A percentile compares a stretch with the other conserved stretches of the same genome.
Evolutionary conservation across 1,139 yeast genomes (phyloP).

Genomic region (Geotrichum europaeum): DNA sequence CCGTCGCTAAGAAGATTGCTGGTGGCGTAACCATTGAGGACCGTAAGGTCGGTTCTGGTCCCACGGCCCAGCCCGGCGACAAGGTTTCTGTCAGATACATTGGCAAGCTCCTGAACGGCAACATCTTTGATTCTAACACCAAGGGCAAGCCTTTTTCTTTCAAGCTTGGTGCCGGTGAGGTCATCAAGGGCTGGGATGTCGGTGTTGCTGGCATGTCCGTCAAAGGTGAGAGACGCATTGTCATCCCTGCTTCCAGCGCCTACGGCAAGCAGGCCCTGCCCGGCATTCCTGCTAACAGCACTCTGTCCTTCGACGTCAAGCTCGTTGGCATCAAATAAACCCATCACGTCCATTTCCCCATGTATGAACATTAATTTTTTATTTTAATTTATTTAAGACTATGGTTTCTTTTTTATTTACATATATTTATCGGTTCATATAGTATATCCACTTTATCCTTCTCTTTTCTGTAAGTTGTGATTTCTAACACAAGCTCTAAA

Average conservation of each 20-base stretch:
- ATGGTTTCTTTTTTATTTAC: neutral
- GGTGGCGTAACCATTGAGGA: constrained; percentile 95
- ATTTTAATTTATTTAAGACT: neutral
- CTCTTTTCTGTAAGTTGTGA: too few relatives aligned
- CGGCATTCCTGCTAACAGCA: constrained; percentile 96
- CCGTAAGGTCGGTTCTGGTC: constrained; percentile 82
- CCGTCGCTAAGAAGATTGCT: constrained; percentile 69
- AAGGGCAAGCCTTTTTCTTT: constrained; percentile 93
- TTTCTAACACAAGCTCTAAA: too few relatives aligned
- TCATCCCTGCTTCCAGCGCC: constrained; percentile 93
- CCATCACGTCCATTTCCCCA: neutral
- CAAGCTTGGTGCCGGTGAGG: constrained; percentile 93
- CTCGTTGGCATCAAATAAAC: constrained; percentile 76
- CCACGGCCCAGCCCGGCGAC: constrained; percentile 80
- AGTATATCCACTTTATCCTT: too few relatives aligned
- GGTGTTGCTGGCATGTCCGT: constrained; percentile 99
- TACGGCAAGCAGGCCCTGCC: constrained; percentile 92
- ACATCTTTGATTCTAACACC: constrained; percentile 94
- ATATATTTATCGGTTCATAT: neutral
- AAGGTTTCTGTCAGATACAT: constrained; percentile 95
- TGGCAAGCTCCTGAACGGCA: constrained; percentile 94
- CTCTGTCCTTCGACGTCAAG: constrained; percentile 92
- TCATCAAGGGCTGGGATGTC: constrained; percentile 96
- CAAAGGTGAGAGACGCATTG: constrained; percentile 97
- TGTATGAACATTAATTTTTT: neutral